Percentiles rank a stretch among this genome's conserved stretches.
phyloP scores from a whole-genome alignment of 179 eudicot genomes.

The Beta corolliflora region DNA sequence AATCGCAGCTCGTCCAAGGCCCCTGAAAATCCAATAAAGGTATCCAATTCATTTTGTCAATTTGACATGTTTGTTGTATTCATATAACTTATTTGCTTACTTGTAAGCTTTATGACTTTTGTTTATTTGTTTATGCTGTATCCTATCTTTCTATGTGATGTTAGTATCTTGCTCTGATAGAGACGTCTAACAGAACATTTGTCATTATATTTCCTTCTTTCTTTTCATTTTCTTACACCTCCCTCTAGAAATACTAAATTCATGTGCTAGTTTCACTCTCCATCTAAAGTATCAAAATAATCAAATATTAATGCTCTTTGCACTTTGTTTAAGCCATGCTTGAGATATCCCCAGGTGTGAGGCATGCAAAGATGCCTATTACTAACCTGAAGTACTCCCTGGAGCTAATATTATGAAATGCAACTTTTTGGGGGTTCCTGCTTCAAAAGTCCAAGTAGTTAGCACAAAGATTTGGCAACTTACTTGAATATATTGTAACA shows the following conservation, averaged over 20 bases:
- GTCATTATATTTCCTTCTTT: not conserved
- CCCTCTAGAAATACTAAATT: not conserved
- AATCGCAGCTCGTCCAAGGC: constrained; percentile 92
- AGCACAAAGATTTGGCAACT: too few relatives aligned
- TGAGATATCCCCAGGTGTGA: not conserved
- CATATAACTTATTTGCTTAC: not conserved
- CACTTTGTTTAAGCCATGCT: not conserved
- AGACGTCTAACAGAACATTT: not conserved
- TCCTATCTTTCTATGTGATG: not conserved
- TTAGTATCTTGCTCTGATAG: not conserved
- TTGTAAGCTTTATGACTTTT: not conserved
- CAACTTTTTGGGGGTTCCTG: not conserved
- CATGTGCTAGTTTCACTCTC: not conserved
- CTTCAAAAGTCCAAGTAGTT: not conserved
- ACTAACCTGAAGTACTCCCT: not conserved
- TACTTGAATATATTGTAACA: not conserved
- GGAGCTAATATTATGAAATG: not conserved
- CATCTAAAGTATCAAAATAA: not conserved
- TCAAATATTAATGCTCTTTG: not conserved
- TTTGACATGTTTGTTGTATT: not conserved
- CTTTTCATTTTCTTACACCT: not conserved
- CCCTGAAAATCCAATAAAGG: constrained; percentile 98
- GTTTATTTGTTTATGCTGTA: not conserved
- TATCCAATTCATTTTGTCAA: constrained; percentile 26
- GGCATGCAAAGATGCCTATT: not conserved